phyloP scores from a whole-genome alignment of 1,284 basidiomycete species.

The Apiotrichum brassicae region DNA sequence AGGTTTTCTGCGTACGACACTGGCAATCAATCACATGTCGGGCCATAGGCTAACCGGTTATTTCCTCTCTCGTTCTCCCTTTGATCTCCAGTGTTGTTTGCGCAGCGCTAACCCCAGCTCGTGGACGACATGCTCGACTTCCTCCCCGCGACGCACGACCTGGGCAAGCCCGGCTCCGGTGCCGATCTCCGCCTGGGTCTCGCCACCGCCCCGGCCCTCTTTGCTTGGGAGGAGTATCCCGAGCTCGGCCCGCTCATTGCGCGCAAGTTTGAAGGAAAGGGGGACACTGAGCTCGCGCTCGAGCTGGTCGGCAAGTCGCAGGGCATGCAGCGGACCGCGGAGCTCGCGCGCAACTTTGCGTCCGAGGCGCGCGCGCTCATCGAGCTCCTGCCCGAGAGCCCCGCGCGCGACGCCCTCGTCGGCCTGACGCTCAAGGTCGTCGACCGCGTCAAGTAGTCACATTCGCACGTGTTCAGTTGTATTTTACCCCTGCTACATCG shows the following conservation, averaged over 20 bases:
- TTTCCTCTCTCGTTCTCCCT: too few relatives aligned
- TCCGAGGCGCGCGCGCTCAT: constrained; percentile 68
- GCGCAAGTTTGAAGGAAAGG: constrained; percentile 72
- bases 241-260: constrained; percentile 69
- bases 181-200: constrained; percentile 81
- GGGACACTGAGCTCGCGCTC: constrained; percentile 77
- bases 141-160: constrained; percentile 58
- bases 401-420: constrained; percentile 64
- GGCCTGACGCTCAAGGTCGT: constrained; percentile 48
- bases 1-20: too few relatives aligned
- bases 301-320: constrained; percentile 66
- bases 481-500: neutral
- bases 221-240: constrained; percentile 85
- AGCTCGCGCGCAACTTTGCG: constrained; percentile 71
- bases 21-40: too few relatives aligned
- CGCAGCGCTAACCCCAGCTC: constrained; percentile 62
- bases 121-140: constrained; percentile 90
- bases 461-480: neutral
- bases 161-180: constrained; percentile 75
- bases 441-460: constrained; percentile 44
- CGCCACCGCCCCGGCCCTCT: constrained; percentile 88
- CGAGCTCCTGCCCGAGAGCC: constrained; percentile 68
- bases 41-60: too few relatives aligned
- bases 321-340: constrained; percentile 70
- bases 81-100: too few relatives aligned